Evolutionary conservation across 2,329 filamentous ascomycete genomes (phyloP).

Genomic region (Mariannaea sp.): DNA sequence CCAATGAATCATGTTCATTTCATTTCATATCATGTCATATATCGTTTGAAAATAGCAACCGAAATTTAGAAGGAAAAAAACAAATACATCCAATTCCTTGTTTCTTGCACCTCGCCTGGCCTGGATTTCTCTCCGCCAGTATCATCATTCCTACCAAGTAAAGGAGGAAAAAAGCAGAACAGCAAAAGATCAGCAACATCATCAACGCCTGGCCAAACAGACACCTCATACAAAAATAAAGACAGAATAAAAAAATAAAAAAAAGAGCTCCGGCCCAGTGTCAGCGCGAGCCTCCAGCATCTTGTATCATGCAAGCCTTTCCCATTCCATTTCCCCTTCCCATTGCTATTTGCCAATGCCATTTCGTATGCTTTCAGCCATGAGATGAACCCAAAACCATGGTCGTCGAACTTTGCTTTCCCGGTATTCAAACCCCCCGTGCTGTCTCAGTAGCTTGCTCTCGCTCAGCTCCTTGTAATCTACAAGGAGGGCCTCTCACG

Average conservation of each 20-base stretch:
- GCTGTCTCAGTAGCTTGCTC: not conserved
- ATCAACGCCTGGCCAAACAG: not conserved
- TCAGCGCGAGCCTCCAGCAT: constrained; percentile 32
- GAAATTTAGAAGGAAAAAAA: not conserved
- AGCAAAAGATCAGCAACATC: too few species aligned
- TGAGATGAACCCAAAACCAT: too few species aligned
- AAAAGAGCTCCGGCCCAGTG: not conserved
- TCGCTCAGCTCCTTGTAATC: not conserved
- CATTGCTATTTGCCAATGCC: not conserved
- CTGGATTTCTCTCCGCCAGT: not conserved
- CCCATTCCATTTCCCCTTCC: not conserved
- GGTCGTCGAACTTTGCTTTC: not conserved
- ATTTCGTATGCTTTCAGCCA: too few species aligned
- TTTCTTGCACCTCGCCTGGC: not conserved
- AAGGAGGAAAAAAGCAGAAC: not conserved
- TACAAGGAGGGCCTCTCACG: not conserved
- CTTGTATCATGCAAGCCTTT: constrained; percentile 20
- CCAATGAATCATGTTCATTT: too few species aligned
- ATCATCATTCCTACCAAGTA: not conserved
- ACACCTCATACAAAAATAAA: too few species aligned
- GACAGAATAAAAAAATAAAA: not conserved
- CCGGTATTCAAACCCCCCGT: not conserved
- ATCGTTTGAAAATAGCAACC: not conserved
- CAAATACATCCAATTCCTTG: not conserved
- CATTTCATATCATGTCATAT: not conserved